Evolutionary conservation across 306 rosid genomes (phyloP).

Genomic region (Trifolium subterraneum): DNA sequence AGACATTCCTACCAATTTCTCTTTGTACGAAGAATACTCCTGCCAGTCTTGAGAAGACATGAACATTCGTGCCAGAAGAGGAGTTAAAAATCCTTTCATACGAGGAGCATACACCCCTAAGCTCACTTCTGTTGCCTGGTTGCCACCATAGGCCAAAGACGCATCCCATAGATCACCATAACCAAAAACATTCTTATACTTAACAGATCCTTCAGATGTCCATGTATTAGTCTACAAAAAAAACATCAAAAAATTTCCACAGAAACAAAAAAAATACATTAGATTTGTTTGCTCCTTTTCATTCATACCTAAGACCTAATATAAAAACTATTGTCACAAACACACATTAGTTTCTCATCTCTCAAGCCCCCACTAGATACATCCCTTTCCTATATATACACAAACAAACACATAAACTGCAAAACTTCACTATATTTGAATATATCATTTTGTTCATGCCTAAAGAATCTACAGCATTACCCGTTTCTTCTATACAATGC

Average conservation of each 20-base stretch:
- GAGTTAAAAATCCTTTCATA: constrained; percentile 60
- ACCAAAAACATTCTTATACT: constrained; percentile 82
- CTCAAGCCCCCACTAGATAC: background rate
- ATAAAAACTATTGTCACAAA: background rate
- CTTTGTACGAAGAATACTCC: constrained; percentile 85
- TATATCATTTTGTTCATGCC: constrained; percentile 14
- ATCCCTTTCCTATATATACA: background rate
- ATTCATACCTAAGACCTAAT: constrained; percentile 13
- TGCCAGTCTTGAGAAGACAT: constrained; percentile 88
- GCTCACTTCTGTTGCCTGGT: constrained; percentile 79
- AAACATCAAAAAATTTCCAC: constrained; percentile 42
- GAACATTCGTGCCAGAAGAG: constrained; percentile 69
- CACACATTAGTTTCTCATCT: background rate
- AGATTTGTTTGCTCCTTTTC: background rate
- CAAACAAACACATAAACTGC: background rate
- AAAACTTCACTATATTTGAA: constrained; percentile 9
- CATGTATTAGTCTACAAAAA: constrained; percentile 84
- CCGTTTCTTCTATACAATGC: background rate
- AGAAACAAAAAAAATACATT: constrained; percentile 1
- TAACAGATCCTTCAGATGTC: constrained; percentile 78
- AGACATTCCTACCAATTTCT: constrained; percentile 70
- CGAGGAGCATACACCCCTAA: constrained; percentile 81
- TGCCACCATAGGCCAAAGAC: constrained; percentile 86
- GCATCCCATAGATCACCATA: constrained; percentile 95
- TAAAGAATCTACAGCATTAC: background rate